phyloP scores from a whole-genome alignment of 1,284 basidiomycete genomes.

The Phaffia rhodozyma region DNA sequence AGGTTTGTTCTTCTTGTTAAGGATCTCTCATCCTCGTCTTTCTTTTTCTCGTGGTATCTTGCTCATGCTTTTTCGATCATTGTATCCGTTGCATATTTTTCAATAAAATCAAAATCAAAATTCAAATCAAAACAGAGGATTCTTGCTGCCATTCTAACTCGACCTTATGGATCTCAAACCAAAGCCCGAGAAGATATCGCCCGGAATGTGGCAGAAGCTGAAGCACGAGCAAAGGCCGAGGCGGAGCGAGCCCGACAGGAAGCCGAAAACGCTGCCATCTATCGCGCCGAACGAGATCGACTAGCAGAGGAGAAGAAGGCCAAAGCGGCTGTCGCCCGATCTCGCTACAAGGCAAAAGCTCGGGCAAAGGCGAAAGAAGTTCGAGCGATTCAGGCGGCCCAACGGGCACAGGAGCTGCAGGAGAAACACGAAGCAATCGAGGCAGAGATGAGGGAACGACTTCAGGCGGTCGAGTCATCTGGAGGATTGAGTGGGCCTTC shows the following conservation, averaged over 20 bases:
- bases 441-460: not conserved
- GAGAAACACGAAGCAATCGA: not conserved
- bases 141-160: not conserved
- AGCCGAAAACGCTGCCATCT: not conserved
- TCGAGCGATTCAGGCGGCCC: not conserved
- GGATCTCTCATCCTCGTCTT: too few species aligned
- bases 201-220: not conserved
- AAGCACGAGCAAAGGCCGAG: not conserved
- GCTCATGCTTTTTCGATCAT: too few species aligned
- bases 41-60: too few species aligned
- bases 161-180: not conserved
- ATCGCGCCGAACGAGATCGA: not conserved
- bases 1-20: not conserved
- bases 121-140: not conserved
- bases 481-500: not conserved
- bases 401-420: not conserved
- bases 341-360: not conserved
- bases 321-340: conserved; percentile 3
- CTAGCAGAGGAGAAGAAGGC: not conserved
- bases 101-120: not conserved
- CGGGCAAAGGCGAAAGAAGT: not conserved
- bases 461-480: too few species aligned
- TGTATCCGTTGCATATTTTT: not conserved
- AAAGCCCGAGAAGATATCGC: not conserved
- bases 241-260: not conserved